Evolutionary conservation across 2,329 filamentous ascomycete species (phyloP), one percentile per base, ranked within the genome.

Genomic region (Trichoderma koningii): DNA sequence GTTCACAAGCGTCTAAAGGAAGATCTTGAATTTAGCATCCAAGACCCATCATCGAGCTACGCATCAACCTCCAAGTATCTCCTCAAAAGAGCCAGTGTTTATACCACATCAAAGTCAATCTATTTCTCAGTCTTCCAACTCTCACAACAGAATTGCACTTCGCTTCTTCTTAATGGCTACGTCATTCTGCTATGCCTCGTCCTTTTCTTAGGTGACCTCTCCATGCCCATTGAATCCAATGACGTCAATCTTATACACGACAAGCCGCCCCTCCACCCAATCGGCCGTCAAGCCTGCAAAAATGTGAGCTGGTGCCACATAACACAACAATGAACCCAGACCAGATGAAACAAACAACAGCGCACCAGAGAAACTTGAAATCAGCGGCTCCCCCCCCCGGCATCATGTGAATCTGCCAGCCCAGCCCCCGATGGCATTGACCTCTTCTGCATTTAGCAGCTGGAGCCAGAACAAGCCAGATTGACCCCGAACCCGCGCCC

Each of bases 201-300:
- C n/a, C 44, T 26, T 50, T 41, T 50, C 34, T 52, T 52, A 44
- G 57, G 57, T 52, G 44, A 51, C 34, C 2, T 14, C 57, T n/a
- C 47, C 34, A 52, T 17, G 15, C 45, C 7, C 55, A 45, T 41
- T 41, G 56, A 38, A 15, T 10, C 15, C 23, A 5, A 48, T 61
- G 57, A 61, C 57, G 57, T 61, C 57, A 61, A 9, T 19, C 21
- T n/a, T n/a, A 28, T 34, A n/a, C 30, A 42, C 26, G 12, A 19
- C 42, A 61, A 19, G 26, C 23, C 17, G 45, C 48, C 48, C 38
- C 59, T 53, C 59, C 30, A 50, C 38, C 42, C 26, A 38, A 53
- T 21, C 17, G 34, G 55, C 42, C 55, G 15, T 19, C 19, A 38
- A 45, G 26, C 48, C 57, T 44, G 47, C 47, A 26, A 26, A 42